Conservation (phyloP, 805 yeast genomes). For the Kurtzmaniella fragi region DNA sequence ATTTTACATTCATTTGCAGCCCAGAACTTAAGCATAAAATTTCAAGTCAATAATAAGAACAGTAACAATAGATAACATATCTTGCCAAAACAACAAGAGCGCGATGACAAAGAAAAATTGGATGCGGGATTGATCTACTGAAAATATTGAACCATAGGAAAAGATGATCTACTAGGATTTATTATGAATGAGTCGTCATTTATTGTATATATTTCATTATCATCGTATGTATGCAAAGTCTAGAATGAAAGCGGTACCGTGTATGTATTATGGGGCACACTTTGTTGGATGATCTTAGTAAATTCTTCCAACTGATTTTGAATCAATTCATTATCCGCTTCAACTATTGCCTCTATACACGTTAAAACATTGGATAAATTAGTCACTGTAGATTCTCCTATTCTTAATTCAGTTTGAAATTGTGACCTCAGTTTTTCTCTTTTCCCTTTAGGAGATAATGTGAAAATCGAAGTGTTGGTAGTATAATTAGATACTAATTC, state of each 20-base stretch:
- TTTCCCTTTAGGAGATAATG: background rate
- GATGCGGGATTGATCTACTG: too few species aligned
- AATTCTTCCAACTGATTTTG: constrained; percentile 11
- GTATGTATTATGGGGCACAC: constrained; percentile 19
- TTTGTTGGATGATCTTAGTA: constrained; percentile 9
- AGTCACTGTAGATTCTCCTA: constrained; percentile 1
- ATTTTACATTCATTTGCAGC: too few species aligned
- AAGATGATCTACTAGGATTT: background rate
- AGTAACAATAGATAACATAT: too few species aligned
- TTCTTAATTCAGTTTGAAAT: background rate
- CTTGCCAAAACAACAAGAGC: too few species aligned
- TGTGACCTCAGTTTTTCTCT: background rate
- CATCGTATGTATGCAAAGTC: too few species aligned
- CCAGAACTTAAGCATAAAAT: too few species aligned
- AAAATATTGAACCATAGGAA: too few species aligned
- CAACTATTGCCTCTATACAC: constrained; percentile 22
- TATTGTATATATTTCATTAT: too few species aligned
- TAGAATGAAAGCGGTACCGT: constrained; percentile 1
- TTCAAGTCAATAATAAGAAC: too few species aligned
- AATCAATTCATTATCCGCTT: constrained; percentile 16
- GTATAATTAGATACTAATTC: constrained; percentile 1
- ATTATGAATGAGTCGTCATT: too few species aligned
- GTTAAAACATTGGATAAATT: constrained; percentile 17
- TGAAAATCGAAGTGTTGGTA: constrained; percentile 1
- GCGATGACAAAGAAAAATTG: too few species aligned